Base-by-base conservation (phyloP, 495 filamentous ascomycete species). In the Aspergillus leporis region DNA sequence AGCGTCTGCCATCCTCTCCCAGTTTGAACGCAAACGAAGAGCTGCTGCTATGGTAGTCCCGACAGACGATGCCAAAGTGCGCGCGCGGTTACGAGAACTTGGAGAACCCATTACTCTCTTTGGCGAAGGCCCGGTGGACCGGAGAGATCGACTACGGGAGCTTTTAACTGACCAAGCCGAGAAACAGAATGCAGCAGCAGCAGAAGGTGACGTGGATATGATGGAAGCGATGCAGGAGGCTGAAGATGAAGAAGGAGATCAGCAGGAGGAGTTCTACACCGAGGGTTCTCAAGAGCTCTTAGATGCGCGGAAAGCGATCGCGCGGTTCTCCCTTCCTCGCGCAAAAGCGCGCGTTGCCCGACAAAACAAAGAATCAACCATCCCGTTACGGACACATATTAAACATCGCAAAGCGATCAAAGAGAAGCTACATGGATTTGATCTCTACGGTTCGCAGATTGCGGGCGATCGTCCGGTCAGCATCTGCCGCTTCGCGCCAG, bases 231-330 rank as follows among this genome's bases (percentile, higher is more conserved):
- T 47, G 3, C 80, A 79, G 45, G 72, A 64, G 2, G 77, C 67
- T 9, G 77, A 71, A 28, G 82, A 79, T n/a, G 83, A 82, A 31
- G 82, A 84, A 59, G 85, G 72, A 5, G 89, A 92, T 47, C 87
- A 92, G 63, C 91, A 97, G 62, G 94, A 97, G 69, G 94, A 98
- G 62, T 98, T 97, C 69, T 99, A 97, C 69, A 97, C 93, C 0
- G 83, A 87, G 51, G 94, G 95, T 0, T 79, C 81, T 3, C 75
- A 83, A 10, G 89, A 89, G 51, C 75, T 99, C 12, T 77, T 97
- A 18, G 79, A 88, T 21, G 90, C 91, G 5, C 81, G 94, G 48
- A 87, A 85, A 67, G 82, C 85, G 9, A 96, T 99, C 55, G 95
- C 94, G 7, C 77, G 82, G 18, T 98, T 87, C 71, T 96, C 92